A percentile compares a stretch with the other conserved stretches of the same genome.
Conservation (phyloP, 306 rosid species). For the Cercis canadensis region DNA sequence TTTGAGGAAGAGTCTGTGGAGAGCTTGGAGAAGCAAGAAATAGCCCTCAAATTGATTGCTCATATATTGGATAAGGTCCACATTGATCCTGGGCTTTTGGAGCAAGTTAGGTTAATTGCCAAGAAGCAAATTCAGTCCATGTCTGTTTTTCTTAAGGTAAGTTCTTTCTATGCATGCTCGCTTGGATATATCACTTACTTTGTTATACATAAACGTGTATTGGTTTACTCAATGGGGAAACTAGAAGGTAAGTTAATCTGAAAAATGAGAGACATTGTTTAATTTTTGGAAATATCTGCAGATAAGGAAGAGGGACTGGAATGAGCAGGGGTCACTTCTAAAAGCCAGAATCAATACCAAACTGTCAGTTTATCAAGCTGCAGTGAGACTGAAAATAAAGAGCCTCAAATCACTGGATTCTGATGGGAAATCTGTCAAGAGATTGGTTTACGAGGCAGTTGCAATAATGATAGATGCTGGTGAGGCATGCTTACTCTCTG, state of each 20-base stretch:
- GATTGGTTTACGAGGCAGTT: constrained; percentile 86
- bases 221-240: constrained; percentile 10
- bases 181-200: neutral
- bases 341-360: constrained; percentile 87
- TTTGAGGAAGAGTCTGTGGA: constrained; percentile 95
- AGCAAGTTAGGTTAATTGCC: constrained; percentile 77
- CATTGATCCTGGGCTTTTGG: constrained; percentile 67
- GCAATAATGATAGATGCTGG: constrained; percentile 93
- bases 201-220: neutral
- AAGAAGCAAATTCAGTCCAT: constrained; percentile 90
- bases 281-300: constrained; percentile 47
- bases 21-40: constrained; percentile 87
- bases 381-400: constrained; percentile 67
- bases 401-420: constrained; percentile 72
- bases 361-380: constrained; percentile 78
- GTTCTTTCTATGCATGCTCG: neutral
- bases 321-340: constrained; percentile 81
- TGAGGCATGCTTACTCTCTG: constrained; percentile 92
- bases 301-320: constrained; percentile 98
- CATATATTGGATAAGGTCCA: constrained; percentile 68
- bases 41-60: constrained; percentile 83
- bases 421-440: constrained; percentile 81
- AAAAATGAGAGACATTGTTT: constrained; percentile 34
- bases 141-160: constrained; percentile 85
- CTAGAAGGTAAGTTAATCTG: constrained; percentile 16